Percentiles rank a stretch among this genome's conserved stretches.
Evolutionary conservation across 192 early-diverging fungal species (phyloP).

Genomic region (Backusella tuberculispora): DNA sequence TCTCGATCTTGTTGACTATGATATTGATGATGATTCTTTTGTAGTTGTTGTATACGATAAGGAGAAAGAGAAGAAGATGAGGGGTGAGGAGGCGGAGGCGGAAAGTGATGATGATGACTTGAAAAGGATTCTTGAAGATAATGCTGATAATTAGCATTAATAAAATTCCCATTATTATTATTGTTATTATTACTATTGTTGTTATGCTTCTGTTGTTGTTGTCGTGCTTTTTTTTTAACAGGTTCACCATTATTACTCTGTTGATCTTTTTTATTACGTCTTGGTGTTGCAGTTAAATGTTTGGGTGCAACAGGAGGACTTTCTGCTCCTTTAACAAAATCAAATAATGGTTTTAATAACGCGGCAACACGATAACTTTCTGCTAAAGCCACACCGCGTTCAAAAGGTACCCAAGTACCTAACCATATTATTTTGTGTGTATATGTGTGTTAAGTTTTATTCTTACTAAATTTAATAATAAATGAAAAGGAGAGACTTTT

Average conservation of each 20-base stretch:
- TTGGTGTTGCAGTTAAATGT: slow-evolving; percentile 54
- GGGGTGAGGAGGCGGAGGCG: not conserved
- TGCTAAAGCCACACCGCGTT: slow-evolving; percentile 80
- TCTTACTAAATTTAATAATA: not conserved
- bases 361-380: slow-evolving; percentile 77
- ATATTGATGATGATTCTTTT: not conserved
- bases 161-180: slow-evolving; percentile 37
- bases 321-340: slow-evolving; percentile 69
- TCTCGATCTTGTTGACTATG: not conserved
- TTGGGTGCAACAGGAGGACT: slow-evolving; percentile 61
- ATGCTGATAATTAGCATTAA: slow-evolving; percentile 27
- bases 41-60: not conserved
- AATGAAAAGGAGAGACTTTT: not conserved
- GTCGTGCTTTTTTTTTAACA: slow-evolving; percentile 45
- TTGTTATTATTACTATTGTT: slow-evolving; percentile 32
- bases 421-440: not conserved
- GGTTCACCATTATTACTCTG: not conserved
- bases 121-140: slow-evolving; percentile 15
- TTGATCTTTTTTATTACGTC: slow-evolving; percentile 44
- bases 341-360: slow-evolving; percentile 77
- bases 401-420: slow-evolving; percentile 85
- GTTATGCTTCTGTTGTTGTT: not conserved
- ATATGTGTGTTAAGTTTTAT: not conserved
- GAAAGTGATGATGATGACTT: not conserved
- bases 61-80: not conserved